Conservation (phyloP, 2,329 filamentous ascomycete genomes). For the Fusarium protoensiforme region DNA sequence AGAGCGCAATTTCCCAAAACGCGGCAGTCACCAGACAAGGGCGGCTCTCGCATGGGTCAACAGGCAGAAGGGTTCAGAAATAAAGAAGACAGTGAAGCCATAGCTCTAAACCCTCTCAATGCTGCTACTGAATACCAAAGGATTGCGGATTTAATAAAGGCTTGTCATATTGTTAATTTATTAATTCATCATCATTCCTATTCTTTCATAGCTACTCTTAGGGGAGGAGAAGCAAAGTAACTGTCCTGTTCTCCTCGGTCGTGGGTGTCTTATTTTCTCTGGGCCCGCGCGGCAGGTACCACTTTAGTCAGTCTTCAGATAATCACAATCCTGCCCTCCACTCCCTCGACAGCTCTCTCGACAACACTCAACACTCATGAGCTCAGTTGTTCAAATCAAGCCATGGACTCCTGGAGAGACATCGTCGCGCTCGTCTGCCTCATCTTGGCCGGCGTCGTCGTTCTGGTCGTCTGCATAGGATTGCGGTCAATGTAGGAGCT, state of each 20-base stretch:
- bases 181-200: background rate
- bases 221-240: background rate
- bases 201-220: background rate
- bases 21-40: background rate
- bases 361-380: background rate
- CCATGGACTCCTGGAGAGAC: conserved; percentile 48
- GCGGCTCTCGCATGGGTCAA: background rate
- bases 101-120: background rate
- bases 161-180: background rate
- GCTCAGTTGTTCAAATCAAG: background rate
- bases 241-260: too few species aligned
- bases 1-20: background rate
- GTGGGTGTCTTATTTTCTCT: too few species aligned
- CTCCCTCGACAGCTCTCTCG: background rate
- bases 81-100: background rate
- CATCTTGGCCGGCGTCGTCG: conserved; percentile 63
- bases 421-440: conserved; percentile 60
- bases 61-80: background rate
- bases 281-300: too few species aligned
- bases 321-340: too few species aligned
- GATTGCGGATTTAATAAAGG: background rate
- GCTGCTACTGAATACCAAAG: background rate
- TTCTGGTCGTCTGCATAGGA: conserved; percentile 67
- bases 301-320: too few species aligned
- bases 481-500: conserved; percentile 64